phyloP scores from a whole-genome alignment of 2,329 filamentous ascomycete genomes.

The Trichoderma koningiopsis region DNA sequence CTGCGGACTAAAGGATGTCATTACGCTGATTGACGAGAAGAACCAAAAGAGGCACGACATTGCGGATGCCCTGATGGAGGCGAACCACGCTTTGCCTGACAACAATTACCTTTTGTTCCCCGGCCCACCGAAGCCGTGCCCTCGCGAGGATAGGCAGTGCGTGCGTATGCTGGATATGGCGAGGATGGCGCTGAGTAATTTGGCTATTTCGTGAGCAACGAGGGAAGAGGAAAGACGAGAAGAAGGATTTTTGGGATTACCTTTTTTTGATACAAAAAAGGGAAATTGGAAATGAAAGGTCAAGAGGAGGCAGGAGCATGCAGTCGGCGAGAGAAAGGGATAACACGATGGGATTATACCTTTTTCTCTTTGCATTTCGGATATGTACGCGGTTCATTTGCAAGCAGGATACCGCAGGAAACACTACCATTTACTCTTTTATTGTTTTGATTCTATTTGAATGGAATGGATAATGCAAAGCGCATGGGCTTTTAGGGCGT shows the following conservation, averaged over 20 bases:
- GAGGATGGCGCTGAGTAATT: constrained; percentile 53
- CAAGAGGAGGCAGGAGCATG: neutral
- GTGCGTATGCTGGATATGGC: constrained; percentile 57
- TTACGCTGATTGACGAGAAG: constrained; percentile 55
- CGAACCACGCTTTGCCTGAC: constrained; percentile 39
- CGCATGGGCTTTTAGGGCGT: neutral
- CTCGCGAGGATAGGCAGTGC: constrained; percentile 47
- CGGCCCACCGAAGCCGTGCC: constrained; percentile 30
- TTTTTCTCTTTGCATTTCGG: neutral
- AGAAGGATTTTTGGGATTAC: neutral
- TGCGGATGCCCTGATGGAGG: constrained; percentile 49
- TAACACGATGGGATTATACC: neutral
- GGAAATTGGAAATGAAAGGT: neutral
- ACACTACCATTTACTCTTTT: neutral
- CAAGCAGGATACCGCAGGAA: neutral
- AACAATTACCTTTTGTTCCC: constrained; percentile 35
- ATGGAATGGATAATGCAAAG: neutral
- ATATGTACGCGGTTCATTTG: neutral
- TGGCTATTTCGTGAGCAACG: constrained; percentile 52
- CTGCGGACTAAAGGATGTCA: constrained; percentile 57
- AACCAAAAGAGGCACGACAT: constrained; percentile 51
- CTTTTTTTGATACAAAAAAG: too few relatives aligned
- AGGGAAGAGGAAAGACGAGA: neutral
- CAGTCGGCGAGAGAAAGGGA: neutral
- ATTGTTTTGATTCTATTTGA: neutral